Base-by-base conservation (phyloP, 805 yeast genomes). In the Sugiyamaella chiloensis region DNA sequence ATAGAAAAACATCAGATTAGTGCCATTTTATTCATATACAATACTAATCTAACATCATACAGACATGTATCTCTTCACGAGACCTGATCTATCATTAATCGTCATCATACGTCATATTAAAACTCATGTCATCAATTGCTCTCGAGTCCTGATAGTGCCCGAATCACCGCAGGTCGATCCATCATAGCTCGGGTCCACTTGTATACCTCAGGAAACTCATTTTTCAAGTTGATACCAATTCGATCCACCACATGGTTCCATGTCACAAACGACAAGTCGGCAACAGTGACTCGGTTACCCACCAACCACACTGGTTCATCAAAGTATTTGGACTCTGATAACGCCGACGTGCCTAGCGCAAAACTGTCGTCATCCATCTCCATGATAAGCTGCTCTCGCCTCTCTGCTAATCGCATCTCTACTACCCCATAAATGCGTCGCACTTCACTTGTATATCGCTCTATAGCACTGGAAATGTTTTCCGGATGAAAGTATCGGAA, bases 171-270 rank as follows among this genome's bases (percentile, higher is more conserved):
- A 3, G 96, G 95, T 62, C 97, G 79, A 67, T 91, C 80, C 96
- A 90, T 86, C 96, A 90, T 87, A 60, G 82, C 83, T 63, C 85
- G 84, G 8, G 96, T 90, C 97, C 96, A 90, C 65, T 87, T 87
- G 71, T 87, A 89, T 40, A 89, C 96, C 69, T 90, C 97, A 1
- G 96, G 96, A 45, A 58, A 54, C 64, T 90, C 97, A 24, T 79
- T 76, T 64, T 85, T 84, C 59, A 90, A 77, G 60, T 86, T 87
- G 53, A 90, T 87, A 5, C 96, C 97, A 46, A 90, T 85, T 60
- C 96, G 75, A 64, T 87, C 96, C 46, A 90, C 95, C 14, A 90
- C 96, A 60, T 89, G 90, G 66, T 90, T 90, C 98, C 98, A 90
- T 12, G 98, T 95, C 24, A 90, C 96, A 69, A 90, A 90, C 19